Evolutionary conservation across 495 filamentous ascomycete species (phyloP).

Genomic region (Hypoxylon trugodes): DNA sequence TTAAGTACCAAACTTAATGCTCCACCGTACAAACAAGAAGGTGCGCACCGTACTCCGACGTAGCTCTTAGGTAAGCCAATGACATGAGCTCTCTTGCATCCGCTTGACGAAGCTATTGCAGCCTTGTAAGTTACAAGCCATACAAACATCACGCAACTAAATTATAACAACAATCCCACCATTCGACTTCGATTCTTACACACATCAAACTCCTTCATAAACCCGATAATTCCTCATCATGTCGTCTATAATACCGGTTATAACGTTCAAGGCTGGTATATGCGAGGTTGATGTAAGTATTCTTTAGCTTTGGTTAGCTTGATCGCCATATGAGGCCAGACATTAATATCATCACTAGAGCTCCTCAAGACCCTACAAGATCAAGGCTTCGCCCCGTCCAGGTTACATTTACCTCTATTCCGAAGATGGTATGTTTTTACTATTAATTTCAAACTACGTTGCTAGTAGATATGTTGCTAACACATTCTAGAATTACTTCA

Average conservation of each 20-base stretch:
- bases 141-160: conserved; percentile 3
- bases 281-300: conserved; percentile 83
- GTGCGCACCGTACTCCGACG: conserved; percentile 11
- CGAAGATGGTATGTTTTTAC: conserved; percentile 75
- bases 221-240: conserved; percentile 18
- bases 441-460: neutral
- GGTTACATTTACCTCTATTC: conserved; percentile 94
- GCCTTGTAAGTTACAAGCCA: conserved; percentile 33
- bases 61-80: conserved; percentile 31
- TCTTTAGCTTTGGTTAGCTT: conserved; percentile 8
- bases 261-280: conserved; percentile 96
- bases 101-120: conserved; percentile 46
- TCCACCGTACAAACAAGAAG: neutral
- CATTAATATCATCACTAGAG: conserved; percentile 55
- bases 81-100: conserved; percentile 15
- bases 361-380: conserved; percentile 67
- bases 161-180: neutral
- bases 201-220: neutral
- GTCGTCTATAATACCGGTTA: conserved; percentile 85
- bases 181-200: neutral
- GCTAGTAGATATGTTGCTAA: conserved; percentile 27
- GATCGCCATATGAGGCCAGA: conserved; percentile 3
- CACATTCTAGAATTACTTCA: conserved; percentile 76
- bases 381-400: conserved; percentile 72
- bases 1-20: neutral